Conservation (phyloP, 805 yeast genomes). For the Pichia rugopelliculosa region DNA sequence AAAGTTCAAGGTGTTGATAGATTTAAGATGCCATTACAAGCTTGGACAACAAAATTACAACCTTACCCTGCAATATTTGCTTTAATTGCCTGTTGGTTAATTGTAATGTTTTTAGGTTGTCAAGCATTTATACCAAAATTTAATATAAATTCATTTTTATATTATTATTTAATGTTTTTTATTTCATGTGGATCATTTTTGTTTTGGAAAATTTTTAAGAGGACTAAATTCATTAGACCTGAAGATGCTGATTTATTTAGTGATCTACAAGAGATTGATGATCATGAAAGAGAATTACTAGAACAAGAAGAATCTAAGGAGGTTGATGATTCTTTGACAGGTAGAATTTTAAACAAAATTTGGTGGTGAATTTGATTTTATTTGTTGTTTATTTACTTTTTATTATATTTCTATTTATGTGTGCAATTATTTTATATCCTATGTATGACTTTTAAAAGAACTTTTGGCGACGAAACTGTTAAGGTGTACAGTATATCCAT, state of each 20-base stretch:
- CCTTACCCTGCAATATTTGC: constrained; percentile 26
- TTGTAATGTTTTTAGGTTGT: constrained; percentile 33
- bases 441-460: too few relatives aligned
- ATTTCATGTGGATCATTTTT: constrained; percentile 31
- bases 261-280: constrained; percentile 42
- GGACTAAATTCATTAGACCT: constrained; percentile 34
- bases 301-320: too few relatives aligned
- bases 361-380: too few relatives aligned
- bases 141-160: constrained; percentile 35
- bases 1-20: constrained; percentile 47
- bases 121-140: constrained; percentile 34
- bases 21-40: constrained; percentile 35
- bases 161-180: constrained; percentile 37
- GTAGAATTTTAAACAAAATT: too few relatives aligned
- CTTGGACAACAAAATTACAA: constrained; percentile 40
- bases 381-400: too few relatives aligned
- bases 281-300: constrained; percentile 37
- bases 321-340: too few relatives aligned
- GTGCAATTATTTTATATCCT: too few relatives aligned
- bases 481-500: too few relatives aligned
- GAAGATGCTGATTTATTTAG: constrained; percentile 39
- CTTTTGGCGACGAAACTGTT: too few relatives aligned
- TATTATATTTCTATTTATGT: too few relatives aligned
- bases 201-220: constrained; percentile 32
- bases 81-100: constrained; percentile 28